Percentiles rank a stretch among this genome's conserved stretches.
phyloP scores from a whole-genome alignment of 164 flowering plant genomes.

The Pachysandra terminalis region DNA sequence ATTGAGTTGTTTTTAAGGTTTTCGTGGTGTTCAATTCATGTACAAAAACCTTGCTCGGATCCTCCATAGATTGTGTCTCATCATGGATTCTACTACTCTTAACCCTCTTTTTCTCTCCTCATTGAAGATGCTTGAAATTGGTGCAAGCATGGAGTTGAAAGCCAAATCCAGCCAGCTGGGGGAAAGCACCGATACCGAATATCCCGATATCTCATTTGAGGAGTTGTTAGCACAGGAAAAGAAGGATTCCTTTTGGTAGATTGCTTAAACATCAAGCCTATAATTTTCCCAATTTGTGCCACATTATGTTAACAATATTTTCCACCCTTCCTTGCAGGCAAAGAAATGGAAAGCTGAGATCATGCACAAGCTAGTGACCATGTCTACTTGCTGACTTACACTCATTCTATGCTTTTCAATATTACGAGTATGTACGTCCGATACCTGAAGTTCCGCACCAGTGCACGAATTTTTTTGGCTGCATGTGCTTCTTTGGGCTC shows the following conservation, averaged over 20 bases:
- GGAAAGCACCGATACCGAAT: constrained; percentile 42
- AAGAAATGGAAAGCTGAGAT: constrained; percentile 47
- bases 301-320: too few relatives aligned
- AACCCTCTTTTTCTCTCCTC: background rate
- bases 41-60: background rate
- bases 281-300: background rate
- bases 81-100: background rate
- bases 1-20: background rate
- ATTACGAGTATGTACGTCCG: constrained; percentile 22
- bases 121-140: constrained; percentile 66
- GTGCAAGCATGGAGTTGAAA: constrained; percentile 56
- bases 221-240: constrained; percentile 80
- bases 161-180: constrained; percentile 36
- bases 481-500: constrained; percentile 13
- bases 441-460: constrained; percentile 12
- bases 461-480: constrained; percentile 14
- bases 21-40: background rate
- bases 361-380: constrained; percentile 33
- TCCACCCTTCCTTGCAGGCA: constrained; percentile 41
- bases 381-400: constrained; percentile 5
- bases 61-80: background rate
- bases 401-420: constrained; percentile 7
- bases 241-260: constrained; percentile 80
- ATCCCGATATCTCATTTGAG: constrained; percentile 69
- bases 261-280: constrained; percentile 1